Percentiles rank a stretch among this genome's conserved stretches.
phyloP scores from a whole-genome alignment of 108 stramenopile genomes.

The Cyclotella choctawhatcheeana region DNA sequence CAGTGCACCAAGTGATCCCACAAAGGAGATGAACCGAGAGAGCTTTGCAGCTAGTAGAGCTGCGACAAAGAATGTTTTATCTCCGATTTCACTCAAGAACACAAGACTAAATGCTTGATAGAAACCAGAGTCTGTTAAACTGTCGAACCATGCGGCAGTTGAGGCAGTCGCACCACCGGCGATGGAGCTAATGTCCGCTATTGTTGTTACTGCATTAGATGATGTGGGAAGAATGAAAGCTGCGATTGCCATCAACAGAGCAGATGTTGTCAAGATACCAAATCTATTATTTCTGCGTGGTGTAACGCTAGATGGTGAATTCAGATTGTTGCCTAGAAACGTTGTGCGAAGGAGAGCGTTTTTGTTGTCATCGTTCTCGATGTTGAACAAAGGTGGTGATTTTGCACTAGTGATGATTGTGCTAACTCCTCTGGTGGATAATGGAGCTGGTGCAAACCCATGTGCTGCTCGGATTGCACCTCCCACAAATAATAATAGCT shows the following conservation, averaged over 20 bases:
- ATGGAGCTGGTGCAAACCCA: slow-evolving; percentile 3
- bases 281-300: slow-evolving; percentile 20
- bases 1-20: slow-evolving; percentile 92
- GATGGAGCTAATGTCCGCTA: slow-evolving; percentile 38
- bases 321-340: background rate
- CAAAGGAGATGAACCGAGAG: slow-evolving; percentile 85
- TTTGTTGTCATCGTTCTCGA: slow-evolving; percentile 15
- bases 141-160: slow-evolving; percentile 43
- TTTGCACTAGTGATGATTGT: background rate
- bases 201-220: slow-evolving; percentile 44
- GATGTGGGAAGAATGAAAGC: slow-evolving; percentile 32
- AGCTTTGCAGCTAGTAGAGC: slow-evolving; percentile 94
- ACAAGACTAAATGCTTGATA: slow-evolving; percentile 93
- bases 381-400: slow-evolving; percentile 2
- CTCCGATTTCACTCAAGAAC: slow-evolving; percentile 99
- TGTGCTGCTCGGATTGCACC: background rate
- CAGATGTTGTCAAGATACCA: slow-evolving; percentile 18
- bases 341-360: slow-evolving; percentile 1
- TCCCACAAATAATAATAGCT: background rate
- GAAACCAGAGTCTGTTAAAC: slow-evolving; percentile 83
- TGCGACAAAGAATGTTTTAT: slow-evolving; percentile 99
- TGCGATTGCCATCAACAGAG: slow-evolving; percentile 28
- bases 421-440: background rate
- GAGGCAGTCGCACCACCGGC: slow-evolving; percentile 25
- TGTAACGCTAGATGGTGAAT: slow-evolving; percentile 7